Evolutionary conservation across 2,329 filamentous ascomycete species (phyloP), one percentile per base, ranked within the genome.

Genomic region (Geosmithia morbida): DNA sequence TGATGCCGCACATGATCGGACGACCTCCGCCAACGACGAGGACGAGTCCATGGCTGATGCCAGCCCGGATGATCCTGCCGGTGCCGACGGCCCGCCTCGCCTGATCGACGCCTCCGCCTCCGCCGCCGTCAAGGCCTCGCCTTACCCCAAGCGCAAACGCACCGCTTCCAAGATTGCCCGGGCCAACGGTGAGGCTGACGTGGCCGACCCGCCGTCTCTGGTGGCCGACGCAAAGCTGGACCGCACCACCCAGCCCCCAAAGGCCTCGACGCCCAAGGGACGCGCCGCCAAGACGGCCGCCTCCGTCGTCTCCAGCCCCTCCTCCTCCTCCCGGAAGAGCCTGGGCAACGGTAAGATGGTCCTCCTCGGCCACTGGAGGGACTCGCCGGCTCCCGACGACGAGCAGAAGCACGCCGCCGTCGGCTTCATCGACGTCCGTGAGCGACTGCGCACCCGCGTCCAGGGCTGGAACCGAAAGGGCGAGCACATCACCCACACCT

Each of bases 351-450:
- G 65, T 19, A 75, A 74, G 51, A 67, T 68, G 3, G 66, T 76
- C 5, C 57, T 71, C 5, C 63, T 82, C 7, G 78, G 78, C 2
- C 72, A 75, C 37, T 82, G 78, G 78, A 68, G 77, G 46, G 74
- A 79, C 45, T 81, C 77, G 0, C 62, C 63, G 3, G 70, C 75
- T 1, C 68, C 71, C 0, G 60, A 70, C 14, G 60, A 65, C 7
- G 61, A 61, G 2, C 66, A 69, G 14, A 79, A 77, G 55, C 78
- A 81, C 55, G 69, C 69, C 0, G 74, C 81, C 1, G 71, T 77
- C 45, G 78, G 77, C 5, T 81, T 81, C 50, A 80, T 81, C 45
- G 78, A 82, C 50, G 65, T 75, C 11, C 65, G 75, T 17, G 77
- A 81, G 47, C 69, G 77, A 1, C 67, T 82, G 2, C 74, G 78